phyloP scores from a whole-genome alignment of 2,329 filamentous ascomycete genomes.

The Aschersonia sp. region DNA sequence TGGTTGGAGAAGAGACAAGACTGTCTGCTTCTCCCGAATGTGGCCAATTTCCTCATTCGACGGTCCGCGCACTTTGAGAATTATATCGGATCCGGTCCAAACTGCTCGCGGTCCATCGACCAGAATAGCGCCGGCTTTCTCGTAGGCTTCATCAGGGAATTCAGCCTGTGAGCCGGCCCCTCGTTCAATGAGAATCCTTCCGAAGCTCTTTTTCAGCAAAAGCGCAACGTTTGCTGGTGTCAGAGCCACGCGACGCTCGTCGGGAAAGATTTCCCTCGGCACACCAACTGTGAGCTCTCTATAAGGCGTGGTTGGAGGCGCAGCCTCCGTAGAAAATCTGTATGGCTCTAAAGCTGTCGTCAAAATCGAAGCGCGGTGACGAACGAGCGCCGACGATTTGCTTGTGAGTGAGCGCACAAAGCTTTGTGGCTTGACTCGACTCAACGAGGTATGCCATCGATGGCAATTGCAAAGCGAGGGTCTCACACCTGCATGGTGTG shows the following conservation, averaged over 20 bases:
- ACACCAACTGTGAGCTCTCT: constrained; percentile 61
- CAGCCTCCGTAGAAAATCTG: constrained; percentile 23
- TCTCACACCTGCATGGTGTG: constrained; percentile 5
- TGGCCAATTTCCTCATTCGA: constrained; percentile 53
- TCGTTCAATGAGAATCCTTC: constrained; percentile 60
- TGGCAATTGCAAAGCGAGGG: constrained; percentile 12
- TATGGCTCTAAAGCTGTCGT: constrained; percentile 11
- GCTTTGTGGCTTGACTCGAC: constrained; percentile 13
- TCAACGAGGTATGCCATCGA: constrained; percentile 24
- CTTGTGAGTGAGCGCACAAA: constrained; percentile 13
- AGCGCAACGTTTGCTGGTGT: constrained; percentile 73
- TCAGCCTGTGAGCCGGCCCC: constrained; percentile 68
- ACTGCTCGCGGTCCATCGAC: constrained; percentile 52
- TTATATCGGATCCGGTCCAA: constrained; percentile 62
- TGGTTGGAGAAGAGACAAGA: constrained; percentile 76
- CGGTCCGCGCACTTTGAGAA: constrained; percentile 73
- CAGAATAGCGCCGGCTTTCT: constrained; percentile 62
- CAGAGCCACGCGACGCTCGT: constrained; percentile 71
- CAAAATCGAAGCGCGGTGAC: constrained; percentile 21
- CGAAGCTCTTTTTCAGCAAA: constrained; percentile 74
- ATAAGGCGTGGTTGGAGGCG: constrained; percentile 45
- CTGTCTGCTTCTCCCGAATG: constrained; percentile 53
- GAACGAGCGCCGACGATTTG: constrained; percentile 20
- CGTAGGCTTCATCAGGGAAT: constrained; percentile 64
- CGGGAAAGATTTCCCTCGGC: constrained; percentile 61